Evolutionary conservation across 768 basidiomycete genomes (phyloP), one percentile per base, ranked within the genome.

Genomic region (Lactifluus pinguis): DNA sequence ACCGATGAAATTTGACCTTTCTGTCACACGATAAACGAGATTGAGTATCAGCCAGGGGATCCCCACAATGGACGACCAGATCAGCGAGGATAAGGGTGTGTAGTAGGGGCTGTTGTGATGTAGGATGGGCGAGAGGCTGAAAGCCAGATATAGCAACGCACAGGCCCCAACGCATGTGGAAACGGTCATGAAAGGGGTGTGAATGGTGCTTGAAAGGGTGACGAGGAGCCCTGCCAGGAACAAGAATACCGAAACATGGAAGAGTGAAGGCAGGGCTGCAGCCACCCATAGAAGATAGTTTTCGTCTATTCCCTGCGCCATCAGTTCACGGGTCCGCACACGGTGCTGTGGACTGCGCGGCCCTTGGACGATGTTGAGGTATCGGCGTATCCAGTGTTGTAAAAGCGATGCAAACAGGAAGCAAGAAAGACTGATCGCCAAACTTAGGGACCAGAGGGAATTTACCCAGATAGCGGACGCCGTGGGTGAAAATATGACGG

Each of bases 381-480:
- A 59, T 53, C 11, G 21, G 29, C 52, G 45, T 21, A 19, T 25
- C 58, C 58, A 59, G 6, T 53, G 51, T 53, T 59, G 58, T 8
- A 59, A 17, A 25, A 59, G 17, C 25, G 58, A 53, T 2, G 51
- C 58, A 19, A 53, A 39, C 13, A 59, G 44, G 15, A 45, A 36
- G 1, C 34, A 48, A 13, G 36, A 1, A 1, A 59, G 52, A 15
- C n/a, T 59, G 30, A 59, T 25, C 13, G 53, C 44, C 8, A 59
- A 30, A 49, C 58, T 59, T 21, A 52, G 25, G 6, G 48, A 59
- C 58, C 51, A 59, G 30, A 53, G 32, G 8, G 14, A 1, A 29
- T 48, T 29, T 4, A 47, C n/a, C 45, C 50, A 51, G n/a, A 51
- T 17, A 21, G 50, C 6, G n/a, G 34, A 51, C 17, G 25, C 38